Percentiles rank a stretch among this genome's conserved stretches.
phyloP scores from a whole-genome alignment of 1,284 basidiomycete genomes.

The Ganoderma leucocontextum region DNA sequence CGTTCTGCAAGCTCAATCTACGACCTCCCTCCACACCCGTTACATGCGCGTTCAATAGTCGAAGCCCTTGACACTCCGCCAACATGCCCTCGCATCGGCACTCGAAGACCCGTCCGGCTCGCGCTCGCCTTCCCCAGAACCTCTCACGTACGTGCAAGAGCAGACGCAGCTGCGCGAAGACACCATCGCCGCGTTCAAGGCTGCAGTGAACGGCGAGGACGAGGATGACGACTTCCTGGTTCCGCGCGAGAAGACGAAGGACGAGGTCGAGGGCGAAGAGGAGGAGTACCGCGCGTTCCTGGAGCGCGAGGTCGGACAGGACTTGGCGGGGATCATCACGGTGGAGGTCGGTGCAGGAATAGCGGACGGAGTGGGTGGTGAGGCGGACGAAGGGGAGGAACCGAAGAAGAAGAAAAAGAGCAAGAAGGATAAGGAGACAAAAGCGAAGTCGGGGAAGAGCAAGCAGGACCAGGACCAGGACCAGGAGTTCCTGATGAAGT shows the following conservation, averaged over 20 bases:
- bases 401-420: constrained; percentile 42
- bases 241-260: constrained; percentile 79
- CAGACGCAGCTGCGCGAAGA: constrained; percentile 81
- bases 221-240: constrained; percentile 74
- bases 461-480: constrained; percentile 72
- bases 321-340: constrained; percentile 67
- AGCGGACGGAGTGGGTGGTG: constrained; percentile 40
- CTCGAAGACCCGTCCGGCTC: constrained; percentile 53
- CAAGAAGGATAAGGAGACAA: constrained; percentile 35
- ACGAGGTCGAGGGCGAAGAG: constrained; percentile 78
- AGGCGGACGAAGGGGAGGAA: constrained; percentile 42
- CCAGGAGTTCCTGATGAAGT: constrained; percentile 93
- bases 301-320: constrained; percentile 83
- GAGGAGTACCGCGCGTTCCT: constrained; percentile 86
- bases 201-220: constrained; percentile 54
- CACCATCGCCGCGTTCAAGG: constrained; percentile 84
- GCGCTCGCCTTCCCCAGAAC: constrained; percentile 62
- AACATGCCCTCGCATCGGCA: constrained; percentile 64
- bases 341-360: constrained; percentile 46
- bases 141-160: constrained; percentile 82
- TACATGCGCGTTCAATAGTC: constrained; percentile 43
- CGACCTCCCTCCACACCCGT: not conserved
- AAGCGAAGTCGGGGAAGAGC: constrained; percentile 44
- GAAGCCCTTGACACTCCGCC: constrained; percentile 69
- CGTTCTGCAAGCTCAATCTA: constrained; percentile 13